phyloP scores from a whole-genome alignment of 805 yeast genomes.

The Barnettozyma sucrosica region DNA sequence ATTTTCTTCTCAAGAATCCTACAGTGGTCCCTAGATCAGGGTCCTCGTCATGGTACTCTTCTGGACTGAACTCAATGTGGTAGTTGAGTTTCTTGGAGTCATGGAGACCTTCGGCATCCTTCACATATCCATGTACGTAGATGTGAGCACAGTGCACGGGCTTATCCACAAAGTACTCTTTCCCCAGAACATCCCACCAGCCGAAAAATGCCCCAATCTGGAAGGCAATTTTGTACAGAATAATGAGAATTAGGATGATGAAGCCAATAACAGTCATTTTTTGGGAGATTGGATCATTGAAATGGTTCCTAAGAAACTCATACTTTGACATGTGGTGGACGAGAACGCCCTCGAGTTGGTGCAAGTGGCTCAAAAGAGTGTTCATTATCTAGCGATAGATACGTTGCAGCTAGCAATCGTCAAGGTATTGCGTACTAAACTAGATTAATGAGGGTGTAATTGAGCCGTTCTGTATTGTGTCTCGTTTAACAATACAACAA shows the following conservation, averaged over 20 bases:
- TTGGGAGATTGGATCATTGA: conserved; percentile 18
- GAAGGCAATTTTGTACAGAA: conserved; percentile 35
- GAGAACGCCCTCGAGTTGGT: neutral
- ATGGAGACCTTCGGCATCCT: conserved; percentile 11
- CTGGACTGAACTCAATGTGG: conserved; percentile 77
- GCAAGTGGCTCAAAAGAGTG: neutral
- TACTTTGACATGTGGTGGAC: conserved; percentile 2
- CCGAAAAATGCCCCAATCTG: conserved; percentile 37
- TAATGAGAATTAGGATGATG: conserved; percentile 16
- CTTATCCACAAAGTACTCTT: conserved; percentile 60
- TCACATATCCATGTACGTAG: conserved; percentile 46
- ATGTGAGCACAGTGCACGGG: conserved; percentile 80
- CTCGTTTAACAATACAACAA: too few relatives aligned
- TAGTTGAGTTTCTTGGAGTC: conserved; percentile 37
- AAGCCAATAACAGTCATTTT: conserved; percentile 23
- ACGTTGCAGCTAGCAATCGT: neutral
- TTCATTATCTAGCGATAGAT: neutral
- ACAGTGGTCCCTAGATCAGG: conserved; percentile 70
- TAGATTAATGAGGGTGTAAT: too few relatives aligned
- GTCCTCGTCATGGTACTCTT: conserved; percentile 55
- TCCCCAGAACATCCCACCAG: conserved; percentile 46
- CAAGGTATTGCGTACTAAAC: too few relatives aligned
- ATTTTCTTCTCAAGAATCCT: conserved; percentile 50
- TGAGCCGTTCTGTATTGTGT: too few relatives aligned
- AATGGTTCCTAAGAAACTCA: conserved; percentile 18